These are phyloP conservation scores for Protomyces macrosporus DNA, from an alignment of 1,139 yeast species.

Conservation along the genomic window DNA sequence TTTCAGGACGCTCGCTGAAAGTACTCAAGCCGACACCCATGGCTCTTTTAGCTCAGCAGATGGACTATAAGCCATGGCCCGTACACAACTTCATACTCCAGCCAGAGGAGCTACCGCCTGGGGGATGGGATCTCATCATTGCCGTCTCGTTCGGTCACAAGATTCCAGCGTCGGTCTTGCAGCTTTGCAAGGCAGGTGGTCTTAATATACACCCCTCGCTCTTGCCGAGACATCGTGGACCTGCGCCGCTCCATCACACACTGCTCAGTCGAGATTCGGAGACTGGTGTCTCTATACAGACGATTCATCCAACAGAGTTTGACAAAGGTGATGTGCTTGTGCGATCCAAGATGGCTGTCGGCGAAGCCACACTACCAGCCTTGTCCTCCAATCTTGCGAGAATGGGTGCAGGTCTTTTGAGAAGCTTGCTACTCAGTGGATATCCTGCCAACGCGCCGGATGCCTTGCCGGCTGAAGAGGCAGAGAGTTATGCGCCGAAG, in stretches of 20 bases:
- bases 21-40: slow-evolving; percentile 34
- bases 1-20: slow-evolving; percentile 59
- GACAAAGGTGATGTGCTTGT: slow-evolving; percentile 69
- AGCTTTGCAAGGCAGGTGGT: slow-evolving; percentile 55
- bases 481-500: slow-evolving; percentile 4
- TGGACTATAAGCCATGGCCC: neutral
- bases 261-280: slow-evolving; percentile 54
- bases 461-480: neutral
- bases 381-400: slow-evolving; percentile 29
- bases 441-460: slow-evolving; percentile 14
- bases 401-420: slow-evolving; percentile 31
- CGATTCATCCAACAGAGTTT: slow-evolving; percentile 78
- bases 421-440: slow-evolving; percentile 19
- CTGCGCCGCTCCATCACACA: slow-evolving; percentile 84
- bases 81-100: neutral
- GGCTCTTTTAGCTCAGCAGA: neutral
- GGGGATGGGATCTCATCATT: slow-evolving; percentile 55
- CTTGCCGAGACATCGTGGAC: slow-evolving; percentile 77
- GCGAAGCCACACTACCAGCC: slow-evolving; percentile 22
- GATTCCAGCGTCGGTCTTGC: slow-evolving; percentile 60
- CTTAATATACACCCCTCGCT: slow-evolving; percentile 90
- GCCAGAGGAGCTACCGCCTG: slow-evolving; percentile 9
- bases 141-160: slow-evolving; percentile 87
- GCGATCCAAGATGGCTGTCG: slow-evolving; percentile 37
- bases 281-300: slow-evolving; percentile 87